Evolutionary conservation across 2,329 filamentous ascomycete genomes (phyloP).

Genomic region (Arthrobotrys entomopaga): DNA sequence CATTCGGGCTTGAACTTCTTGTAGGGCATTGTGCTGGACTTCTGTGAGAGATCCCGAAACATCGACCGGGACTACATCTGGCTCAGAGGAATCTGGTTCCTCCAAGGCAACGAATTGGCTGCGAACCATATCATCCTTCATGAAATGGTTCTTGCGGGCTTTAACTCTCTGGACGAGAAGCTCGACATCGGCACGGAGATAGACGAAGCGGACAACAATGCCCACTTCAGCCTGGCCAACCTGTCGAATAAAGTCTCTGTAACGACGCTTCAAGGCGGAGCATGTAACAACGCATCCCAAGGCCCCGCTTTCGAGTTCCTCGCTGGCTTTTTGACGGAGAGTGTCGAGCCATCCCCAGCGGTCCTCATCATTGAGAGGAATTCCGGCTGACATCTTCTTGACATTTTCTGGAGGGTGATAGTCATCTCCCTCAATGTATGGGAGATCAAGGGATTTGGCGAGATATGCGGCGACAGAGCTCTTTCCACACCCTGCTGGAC

Average conservation of each 20-base stretch:
- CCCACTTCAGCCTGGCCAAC: conserved; percentile 78
- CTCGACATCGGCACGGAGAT: conserved; percentile 80
- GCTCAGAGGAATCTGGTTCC: conserved; percentile 76
- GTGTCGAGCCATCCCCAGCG: conserved; percentile 96
- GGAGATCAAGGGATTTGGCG: conserved; percentile 63
- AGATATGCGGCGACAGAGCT: conserved; percentile 66
- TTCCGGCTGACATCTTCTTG: conserved; percentile 87
- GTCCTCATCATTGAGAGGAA: conserved; percentile 88
- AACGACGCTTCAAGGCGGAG: conserved; percentile 95
- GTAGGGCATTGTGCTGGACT: conserved; percentile 63
- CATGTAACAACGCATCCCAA: conserved; percentile 92
- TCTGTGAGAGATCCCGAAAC: conserved; percentile 70
- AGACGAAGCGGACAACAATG: conserved; percentile 90
- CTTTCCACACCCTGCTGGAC: conserved; percentile 68
- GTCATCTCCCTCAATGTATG: conserved; percentile 69
- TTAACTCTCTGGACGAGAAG: conserved; percentile 79
- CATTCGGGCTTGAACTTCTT: conserved; percentile 45
- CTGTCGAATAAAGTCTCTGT: conserved; percentile 88
- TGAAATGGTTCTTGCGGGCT: conserved; percentile 84
- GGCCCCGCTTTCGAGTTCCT: conserved; percentile 68
- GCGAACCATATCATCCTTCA: conserved; percentile 94
- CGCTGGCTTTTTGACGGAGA: conserved; percentile 75
- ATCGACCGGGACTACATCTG: conserved; percentile 77
- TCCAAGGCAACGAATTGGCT: conserved; percentile 92
- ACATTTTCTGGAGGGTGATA: conserved; percentile 82